Percentiles rank a stretch among this genome's conserved stretches.
Conservation (phyloP, 768 basidiomycete species). For the Holtermanniella nyarrowii region DNA sequence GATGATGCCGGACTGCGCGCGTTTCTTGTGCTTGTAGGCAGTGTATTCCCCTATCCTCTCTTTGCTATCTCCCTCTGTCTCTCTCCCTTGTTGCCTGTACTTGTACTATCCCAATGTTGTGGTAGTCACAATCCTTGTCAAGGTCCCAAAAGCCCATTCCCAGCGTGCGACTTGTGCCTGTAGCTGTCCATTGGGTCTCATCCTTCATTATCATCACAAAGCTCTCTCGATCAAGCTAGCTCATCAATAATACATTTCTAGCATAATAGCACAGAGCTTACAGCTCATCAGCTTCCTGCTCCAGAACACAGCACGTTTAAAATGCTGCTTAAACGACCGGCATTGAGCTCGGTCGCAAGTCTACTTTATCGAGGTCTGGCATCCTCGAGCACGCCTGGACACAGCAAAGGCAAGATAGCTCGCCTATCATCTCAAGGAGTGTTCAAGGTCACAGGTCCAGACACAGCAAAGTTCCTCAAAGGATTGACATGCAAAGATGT, state of each 20-base stretch:
- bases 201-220: background rate
- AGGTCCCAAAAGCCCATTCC: too few species aligned
- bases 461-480: constrained; percentile 71
- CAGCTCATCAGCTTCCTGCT: too few species aligned
- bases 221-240: background rate
- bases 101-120: too few species aligned
- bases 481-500: constrained; percentile 54
- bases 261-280: too few species aligned
- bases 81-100: too few species aligned
- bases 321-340: background rate
- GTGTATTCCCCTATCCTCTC: too few species aligned
- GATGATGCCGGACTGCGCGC: background rate
- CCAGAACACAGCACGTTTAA: background rate
- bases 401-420: constrained; percentile 40
- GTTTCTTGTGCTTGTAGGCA: too few species aligned
- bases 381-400: background rate
- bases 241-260: too few species aligned
- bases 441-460: constrained; percentile 67
- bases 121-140: too few species aligned
- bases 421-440: constrained; percentile 57
- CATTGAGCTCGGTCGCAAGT: background rate
- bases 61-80: too few species aligned
- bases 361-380: background rate
- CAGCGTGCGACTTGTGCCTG: too few species aligned
- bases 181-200: background rate